Conservation (phyloP, 2,329 filamentous ascomycete species). For the Aureobasidium sp. region DNA sequence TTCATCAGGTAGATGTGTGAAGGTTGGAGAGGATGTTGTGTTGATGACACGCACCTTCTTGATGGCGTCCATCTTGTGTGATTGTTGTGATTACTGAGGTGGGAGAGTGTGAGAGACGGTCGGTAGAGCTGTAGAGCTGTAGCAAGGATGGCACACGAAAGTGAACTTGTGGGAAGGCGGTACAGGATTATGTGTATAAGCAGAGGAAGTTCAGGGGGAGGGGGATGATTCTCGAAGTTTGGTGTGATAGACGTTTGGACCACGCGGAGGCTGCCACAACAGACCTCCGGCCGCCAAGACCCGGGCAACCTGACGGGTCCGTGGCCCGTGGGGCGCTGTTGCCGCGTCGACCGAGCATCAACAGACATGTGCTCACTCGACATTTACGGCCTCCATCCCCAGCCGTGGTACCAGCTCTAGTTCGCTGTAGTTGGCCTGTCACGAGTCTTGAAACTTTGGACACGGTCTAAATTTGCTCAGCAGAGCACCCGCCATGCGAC, state of each 20-base stretch:
- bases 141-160: background rate
- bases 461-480: constrained; percentile 1
- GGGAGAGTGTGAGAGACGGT: background rate
- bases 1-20: constrained; percentile 12
- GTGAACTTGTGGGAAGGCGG: background rate
- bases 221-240: constrained; percentile 9
- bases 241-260: constrained; percentile 16
- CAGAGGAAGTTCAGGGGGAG: constrained; percentile 9
- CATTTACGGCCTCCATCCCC: constrained; percentile 10
- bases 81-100: constrained; percentile 6
- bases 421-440: constrained; percentile 9
- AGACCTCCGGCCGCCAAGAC: background rate
- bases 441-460: background rate
- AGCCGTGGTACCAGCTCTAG: background rate
- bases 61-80: constrained; percentile 35
- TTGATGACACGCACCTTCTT: constrained; percentile 32
- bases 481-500: background rate
- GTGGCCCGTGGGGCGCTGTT: constrained; percentile 1
- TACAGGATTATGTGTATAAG: constrained; percentile 9
- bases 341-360: constrained; percentile 11
- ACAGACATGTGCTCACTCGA: background rate
- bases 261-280: constrained; percentile 10
- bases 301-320: background rate
- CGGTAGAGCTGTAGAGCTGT: background rate
- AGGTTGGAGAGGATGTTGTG: constrained; percentile 20